Evolutionary conservation across 1,284 basidiomycete species (phyloP).

Genomic region (Cryptococcus maquisensis): DNA sequence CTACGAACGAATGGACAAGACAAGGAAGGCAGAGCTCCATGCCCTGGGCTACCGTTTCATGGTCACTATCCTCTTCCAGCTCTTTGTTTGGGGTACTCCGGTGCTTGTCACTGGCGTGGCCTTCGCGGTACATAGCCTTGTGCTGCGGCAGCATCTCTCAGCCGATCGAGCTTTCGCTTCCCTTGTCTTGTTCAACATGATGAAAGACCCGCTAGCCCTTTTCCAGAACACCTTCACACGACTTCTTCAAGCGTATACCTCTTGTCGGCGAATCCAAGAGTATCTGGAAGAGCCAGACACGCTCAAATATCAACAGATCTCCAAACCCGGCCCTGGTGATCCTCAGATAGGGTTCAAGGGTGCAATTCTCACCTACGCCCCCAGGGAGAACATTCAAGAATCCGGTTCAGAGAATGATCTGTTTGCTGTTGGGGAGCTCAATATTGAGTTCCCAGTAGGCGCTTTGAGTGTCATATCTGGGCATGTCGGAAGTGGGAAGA

Average conservation of each 20-base stretch:
- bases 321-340: constrained; percentile 39
- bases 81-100: constrained; percentile 51
- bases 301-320: constrained; percentile 54
- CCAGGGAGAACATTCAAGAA: constrained; percentile 12
- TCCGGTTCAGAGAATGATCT: constrained; percentile 18
- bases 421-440: constrained; percentile 52
- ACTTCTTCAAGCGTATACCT: constrained; percentile 50
- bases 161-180: constrained; percentile 50
- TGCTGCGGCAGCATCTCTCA: constrained; percentile 36
- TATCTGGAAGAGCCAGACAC: constrained; percentile 57
- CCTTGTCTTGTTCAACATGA: constrained; percentile 54
- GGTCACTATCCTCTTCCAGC: constrained; percentile 46
- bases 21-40: constrained; percentile 50
- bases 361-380: constrained; percentile 47
- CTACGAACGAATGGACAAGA: constrained; percentile 50
- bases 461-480: constrained; percentile 48
- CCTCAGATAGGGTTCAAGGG: constrained; percentile 53
- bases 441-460: constrained; percentile 50
- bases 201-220: constrained; percentile 43
- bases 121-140: constrained; percentile 48
- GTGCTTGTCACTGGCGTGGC: constrained; percentile 52
- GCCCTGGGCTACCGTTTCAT: constrained; percentile 50
- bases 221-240: constrained; percentile 48
- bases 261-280: constrained; percentile 47
- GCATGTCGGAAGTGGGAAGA: constrained; percentile 60